Conservation (phyloP, 768 basidiomycete species). For the Auricularia cornea region DNA sequence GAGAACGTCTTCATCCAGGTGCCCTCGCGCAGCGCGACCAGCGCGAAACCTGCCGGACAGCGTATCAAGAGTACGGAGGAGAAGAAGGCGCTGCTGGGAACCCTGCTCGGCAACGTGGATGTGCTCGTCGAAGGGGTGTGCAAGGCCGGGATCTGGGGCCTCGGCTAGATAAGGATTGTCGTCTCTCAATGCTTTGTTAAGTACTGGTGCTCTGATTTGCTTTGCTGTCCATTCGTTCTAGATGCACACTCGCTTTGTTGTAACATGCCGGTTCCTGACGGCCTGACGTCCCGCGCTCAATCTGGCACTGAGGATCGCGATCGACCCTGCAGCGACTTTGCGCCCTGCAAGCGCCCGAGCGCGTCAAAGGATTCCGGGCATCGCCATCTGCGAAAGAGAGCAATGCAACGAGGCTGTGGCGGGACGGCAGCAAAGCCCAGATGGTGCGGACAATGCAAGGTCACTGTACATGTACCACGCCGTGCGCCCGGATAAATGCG, state of each 20-base stretch:
- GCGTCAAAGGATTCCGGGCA: background rate
- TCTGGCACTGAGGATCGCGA: too few relatives aligned
- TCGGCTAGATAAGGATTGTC: slow-evolving; percentile 29
- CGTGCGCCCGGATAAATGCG: too few relatives aligned
- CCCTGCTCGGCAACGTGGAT: slow-evolving; percentile 86
- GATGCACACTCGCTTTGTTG: background rate
- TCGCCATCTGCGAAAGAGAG: too few relatives aligned
- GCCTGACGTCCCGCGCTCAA: background rate
- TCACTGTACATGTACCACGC: too few relatives aligned
- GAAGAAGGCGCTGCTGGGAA: slow-evolving; percentile 72
- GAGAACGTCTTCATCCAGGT: slow-evolving; percentile 4
- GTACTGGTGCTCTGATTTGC: too few relatives aligned
- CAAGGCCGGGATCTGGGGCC: slow-evolving; percentile 82
- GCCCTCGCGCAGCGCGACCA: background rate
- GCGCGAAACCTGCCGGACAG: background rate
- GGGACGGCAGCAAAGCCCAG: too few relatives aligned
- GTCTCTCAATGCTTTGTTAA: background rate
- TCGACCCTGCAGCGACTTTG: too few relatives aligned
- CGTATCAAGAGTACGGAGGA: slow-evolving; percentile 45
- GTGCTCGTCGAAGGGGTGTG: slow-evolving; percentile 81
- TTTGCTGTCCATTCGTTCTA: background rate
- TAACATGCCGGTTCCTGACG: background rate
- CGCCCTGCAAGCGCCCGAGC: too few relatives aligned
- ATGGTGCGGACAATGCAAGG: too few relatives aligned
- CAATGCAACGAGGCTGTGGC: too few relatives aligned